Conservation (phyloP, 1,284 basidiomycete species). For the Phenoliferia sp. region DNA sequence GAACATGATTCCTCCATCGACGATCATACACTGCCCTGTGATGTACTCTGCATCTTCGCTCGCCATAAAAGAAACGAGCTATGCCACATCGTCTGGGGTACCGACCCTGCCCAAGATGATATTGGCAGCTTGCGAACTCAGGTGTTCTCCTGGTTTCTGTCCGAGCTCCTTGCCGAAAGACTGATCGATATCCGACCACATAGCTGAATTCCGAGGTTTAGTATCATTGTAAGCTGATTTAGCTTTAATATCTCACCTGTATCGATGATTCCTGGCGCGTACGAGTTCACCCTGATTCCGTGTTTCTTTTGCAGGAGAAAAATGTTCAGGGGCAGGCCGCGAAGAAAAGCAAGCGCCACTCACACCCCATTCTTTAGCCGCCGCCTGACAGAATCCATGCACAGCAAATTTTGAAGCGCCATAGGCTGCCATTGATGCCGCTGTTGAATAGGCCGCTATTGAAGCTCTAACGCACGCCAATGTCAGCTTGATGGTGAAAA, state of each 20-base stretch:
- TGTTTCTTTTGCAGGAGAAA: neutral
- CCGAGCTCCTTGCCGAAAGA: neutral
- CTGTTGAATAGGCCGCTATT: neutral
- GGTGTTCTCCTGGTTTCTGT: neutral
- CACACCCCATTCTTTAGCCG: constrained; percentile 3
- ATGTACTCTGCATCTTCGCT: constrained; percentile 1
- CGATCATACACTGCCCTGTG: constrained; percentile 2
- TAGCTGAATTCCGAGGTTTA: no score
- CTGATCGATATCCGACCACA: neutral
- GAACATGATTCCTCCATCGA: neutral
- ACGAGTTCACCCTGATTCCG: neutral
- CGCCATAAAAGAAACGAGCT: constrained; percentile 4
- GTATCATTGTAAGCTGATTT: no score
- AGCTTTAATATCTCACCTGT: neutral
- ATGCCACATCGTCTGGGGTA: neutral
- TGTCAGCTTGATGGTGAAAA: neutral
- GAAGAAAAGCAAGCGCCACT: neutral
- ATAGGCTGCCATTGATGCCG: neutral
- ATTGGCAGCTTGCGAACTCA: neutral
- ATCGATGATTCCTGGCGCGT: constrained; percentile 1
- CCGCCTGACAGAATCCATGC: neutral
- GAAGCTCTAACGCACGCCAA: neutral
- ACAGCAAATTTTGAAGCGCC: neutral
- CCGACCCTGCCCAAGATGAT: neutral
- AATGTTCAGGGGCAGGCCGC: neutral